Base-by-base conservation (phyloP, 2,329 filamentous ascomycete species). In the Verticillium longisporum region DNA sequence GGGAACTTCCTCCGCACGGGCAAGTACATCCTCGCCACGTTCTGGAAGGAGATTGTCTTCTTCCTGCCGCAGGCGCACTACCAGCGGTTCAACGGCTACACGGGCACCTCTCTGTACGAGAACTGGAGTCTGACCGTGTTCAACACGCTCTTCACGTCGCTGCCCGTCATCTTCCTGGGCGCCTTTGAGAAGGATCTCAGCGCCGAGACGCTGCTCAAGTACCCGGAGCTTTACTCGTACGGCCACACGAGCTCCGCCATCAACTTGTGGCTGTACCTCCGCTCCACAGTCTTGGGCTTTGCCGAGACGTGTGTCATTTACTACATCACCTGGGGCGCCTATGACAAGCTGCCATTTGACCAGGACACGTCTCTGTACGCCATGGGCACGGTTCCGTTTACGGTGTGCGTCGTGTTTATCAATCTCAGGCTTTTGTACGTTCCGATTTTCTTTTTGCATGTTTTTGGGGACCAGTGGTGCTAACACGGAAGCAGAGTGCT, bases 1-100 rank as follows among this genome's bases (percentile, higher is more conserved):
- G 95, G 90, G 90, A 93, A 93, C 73, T 95, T 96, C 69, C 82
- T 92, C 65, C 83, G 91, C 26, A 91, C 89, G 0, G 91, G 88
- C 75, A 92, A 91, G 70, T 96, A 96, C 72, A 90, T 91, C 1
- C 83, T 95, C 3, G 88, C 88, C 14, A 96, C 92, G 0, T 96
- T 96, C 72, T 96, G 91, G 91, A 96, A 96, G 67, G 82, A 85
- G 66, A 75, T 84, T 60, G 73, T 93, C n/a, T 94, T 95, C 73
- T 94, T 92, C 73, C 81, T 93, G 3, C 86, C 88, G 1, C 92
- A 96, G 72, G 91, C 91, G 0, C 81, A 93, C 31, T 96, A 87
- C 70, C 91, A 96, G 73, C 86, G 86, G 57, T 91, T 83, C 75
- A 89, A 85, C 41, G 92, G 92, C n/a, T 96, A 93, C 72, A 92